A percentile compares a stretch with the other conserved stretches of the same genome.
phyloP scores from a whole-genome alignment of 2,329 filamentous ascomycete species.

The Cladosporium oxysporum region DNA sequence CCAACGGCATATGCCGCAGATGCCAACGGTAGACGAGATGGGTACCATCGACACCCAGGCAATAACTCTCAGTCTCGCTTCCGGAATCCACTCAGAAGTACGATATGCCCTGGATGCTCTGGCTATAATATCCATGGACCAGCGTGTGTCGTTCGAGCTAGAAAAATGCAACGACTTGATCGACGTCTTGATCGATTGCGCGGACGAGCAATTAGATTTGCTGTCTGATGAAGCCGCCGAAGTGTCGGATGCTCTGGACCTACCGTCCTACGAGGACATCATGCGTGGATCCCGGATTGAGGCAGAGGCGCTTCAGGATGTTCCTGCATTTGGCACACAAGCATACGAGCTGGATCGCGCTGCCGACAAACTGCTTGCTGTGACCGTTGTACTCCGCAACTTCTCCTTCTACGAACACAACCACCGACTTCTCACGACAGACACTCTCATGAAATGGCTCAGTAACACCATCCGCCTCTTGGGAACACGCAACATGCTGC shows the following conservation, averaged over 20 bases:
- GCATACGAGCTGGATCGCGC: constrained; percentile 83
- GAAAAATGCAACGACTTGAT: constrained; percentile 82
- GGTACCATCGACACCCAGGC: constrained; percentile 89
- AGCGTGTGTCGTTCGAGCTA: constrained; percentile 65
- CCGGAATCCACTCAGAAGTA: constrained; percentile 86
- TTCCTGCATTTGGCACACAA: constrained; percentile 70
- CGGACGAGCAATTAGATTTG: constrained; percentile 81
- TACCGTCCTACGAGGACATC: constrained; percentile 86
- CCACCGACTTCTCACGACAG: constrained; percentile 71
- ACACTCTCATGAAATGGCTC: constrained; percentile 78
- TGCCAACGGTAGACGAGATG: constrained; percentile 74
- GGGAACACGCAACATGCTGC: constrained; percentile 82
- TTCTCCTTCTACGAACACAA: constrained; percentile 84
- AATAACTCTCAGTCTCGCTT: constrained; percentile 84
- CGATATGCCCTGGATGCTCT: constrained; percentile 85
- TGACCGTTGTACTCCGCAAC: constrained; percentile 90
- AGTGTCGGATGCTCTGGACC: constrained; percentile 80
- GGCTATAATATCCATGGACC: constrained; percentile 67
- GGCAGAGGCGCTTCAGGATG: constrained; percentile 68
- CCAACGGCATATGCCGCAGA: constrained; percentile 68
- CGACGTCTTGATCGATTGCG: constrained; percentile 85
- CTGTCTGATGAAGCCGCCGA: constrained; percentile 83
- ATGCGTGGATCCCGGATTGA: constrained; percentile 69
- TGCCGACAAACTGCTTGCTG: constrained; percentile 82
- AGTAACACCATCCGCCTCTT: constrained; percentile 82